These are phyloP conservation scores for Maudiozyma humilis DNA, from an alignment of 1,139 yeast species.

Conservation along the genomic window DNA sequence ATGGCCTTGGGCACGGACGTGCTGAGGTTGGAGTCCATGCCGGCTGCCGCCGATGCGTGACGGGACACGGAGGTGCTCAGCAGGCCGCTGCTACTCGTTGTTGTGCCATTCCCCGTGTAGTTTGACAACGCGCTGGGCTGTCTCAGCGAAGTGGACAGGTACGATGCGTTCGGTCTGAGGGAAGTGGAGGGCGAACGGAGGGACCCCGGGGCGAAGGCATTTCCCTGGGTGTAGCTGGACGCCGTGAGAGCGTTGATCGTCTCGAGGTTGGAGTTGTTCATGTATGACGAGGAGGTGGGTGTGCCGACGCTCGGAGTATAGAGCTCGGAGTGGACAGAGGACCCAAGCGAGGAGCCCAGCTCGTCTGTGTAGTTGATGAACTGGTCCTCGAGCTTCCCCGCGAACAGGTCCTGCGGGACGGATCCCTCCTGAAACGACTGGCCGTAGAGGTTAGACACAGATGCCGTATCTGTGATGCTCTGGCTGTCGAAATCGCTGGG, in stretches of 20 bases:
- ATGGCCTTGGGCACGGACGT: slow-evolving; percentile 20
- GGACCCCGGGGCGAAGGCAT: slow-evolving; percentile 13
- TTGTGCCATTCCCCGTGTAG: slow-evolving; percentile 2
- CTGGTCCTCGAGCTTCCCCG: slow-evolving; percentile 15
- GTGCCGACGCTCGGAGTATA: slow-evolving; percentile 18
- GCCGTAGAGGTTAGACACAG: neutral
- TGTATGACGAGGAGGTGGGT: slow-evolving; percentile 21
- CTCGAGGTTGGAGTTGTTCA: slow-evolving; percentile 20
- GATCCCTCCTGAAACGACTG: slow-evolving; percentile 7
- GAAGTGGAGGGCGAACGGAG: slow-evolving; percentile 27
- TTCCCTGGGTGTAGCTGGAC: slow-evolving; percentile 4
- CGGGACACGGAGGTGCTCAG: slow-evolving; percentile 9
- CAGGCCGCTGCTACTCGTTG: slow-evolving; percentile 20
- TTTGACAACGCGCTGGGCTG: slow-evolving; percentile 12
- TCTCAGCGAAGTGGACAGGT: slow-evolving; percentile 25
- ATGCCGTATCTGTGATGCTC: neutral
- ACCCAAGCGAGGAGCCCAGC: slow-evolving; percentile 25
- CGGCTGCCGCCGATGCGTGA: slow-evolving; percentile 9
- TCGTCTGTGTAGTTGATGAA: slow-evolving; percentile 22
- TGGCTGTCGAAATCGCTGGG: neutral
- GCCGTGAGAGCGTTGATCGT: slow-evolving; percentile 6
- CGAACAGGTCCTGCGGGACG: slow-evolving; percentile 9
- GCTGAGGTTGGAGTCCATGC: slow-evolving; percentile 6
- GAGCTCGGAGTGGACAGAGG: slow-evolving; percentile 23
- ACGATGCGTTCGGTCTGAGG: slow-evolving; percentile 19